Conservation (phyloP, 371 early-diverging fungal species). For the Syncephalastrum monosporum region DNA sequence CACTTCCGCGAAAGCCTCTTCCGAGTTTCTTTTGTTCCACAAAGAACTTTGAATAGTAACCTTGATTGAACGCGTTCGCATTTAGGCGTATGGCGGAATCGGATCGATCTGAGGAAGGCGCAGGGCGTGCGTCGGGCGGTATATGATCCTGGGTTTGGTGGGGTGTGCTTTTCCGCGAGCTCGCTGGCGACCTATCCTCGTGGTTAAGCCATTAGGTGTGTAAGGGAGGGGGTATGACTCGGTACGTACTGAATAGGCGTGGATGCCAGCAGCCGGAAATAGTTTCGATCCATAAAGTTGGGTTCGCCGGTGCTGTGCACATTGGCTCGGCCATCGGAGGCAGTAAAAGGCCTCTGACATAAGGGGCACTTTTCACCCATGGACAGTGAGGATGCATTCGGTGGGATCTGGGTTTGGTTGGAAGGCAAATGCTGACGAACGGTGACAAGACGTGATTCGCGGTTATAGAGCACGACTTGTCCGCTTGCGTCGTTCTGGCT, state of each 20-base stretch:
- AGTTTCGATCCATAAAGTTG: constrained; percentile 64
- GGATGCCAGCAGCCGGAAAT: constrained; percentile 60
- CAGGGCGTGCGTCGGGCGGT: neutral
- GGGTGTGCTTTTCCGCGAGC: too few relatives aligned
- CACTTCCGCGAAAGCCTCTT: constrained; percentile 87
- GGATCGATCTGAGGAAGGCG: neutral
- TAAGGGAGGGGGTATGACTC: neutral
- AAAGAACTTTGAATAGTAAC: constrained; percentile 95
- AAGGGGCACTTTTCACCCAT: constrained; percentile 27
- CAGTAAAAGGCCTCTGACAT: constrained; percentile 34
- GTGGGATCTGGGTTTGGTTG: neutral
- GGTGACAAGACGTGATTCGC: constrained; percentile 36
- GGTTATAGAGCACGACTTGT: constrained; percentile 49
- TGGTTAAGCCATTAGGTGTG: too few relatives aligned
- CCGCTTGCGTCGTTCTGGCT: constrained; percentile 46
- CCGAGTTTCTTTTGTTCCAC: constrained; percentile 84
- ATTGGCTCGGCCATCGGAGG: neutral
- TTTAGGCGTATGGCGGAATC: constrained; percentile 23
- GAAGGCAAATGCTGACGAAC: constrained; percentile 24
- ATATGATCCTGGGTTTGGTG: too few relatives aligned
- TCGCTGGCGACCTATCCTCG: too few relatives aligned
- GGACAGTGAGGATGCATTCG: neutral
- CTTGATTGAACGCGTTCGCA: constrained; percentile 75
- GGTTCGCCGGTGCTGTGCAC: constrained; percentile 28
- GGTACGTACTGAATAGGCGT: constrained; percentile 38